These are phyloP conservation scores for Calonectria honghensis DNA, from an alignment of 2,329 filamentous ascomycete genomes.

Conservation along the genomic window DNA sequence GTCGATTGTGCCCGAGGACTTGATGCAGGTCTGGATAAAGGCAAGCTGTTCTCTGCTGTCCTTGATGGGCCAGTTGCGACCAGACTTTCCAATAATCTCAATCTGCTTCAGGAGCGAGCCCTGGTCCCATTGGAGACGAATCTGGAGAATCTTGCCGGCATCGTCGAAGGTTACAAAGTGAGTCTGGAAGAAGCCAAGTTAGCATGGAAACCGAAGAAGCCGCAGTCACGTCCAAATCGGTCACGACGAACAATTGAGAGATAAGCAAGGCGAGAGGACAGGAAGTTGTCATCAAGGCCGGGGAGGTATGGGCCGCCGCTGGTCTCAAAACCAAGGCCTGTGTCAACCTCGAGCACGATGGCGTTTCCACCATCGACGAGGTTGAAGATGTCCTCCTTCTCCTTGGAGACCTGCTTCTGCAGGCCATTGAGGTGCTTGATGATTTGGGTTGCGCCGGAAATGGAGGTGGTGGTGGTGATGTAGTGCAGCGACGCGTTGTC, in stretches of 20 bases:
- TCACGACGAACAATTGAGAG: conserved; percentile 83
- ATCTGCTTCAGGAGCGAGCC: conserved; percentile 93
- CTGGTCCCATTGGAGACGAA: conserved; percentile 97
- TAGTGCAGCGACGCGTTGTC: conserved; percentile 86
- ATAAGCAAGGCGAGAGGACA: conserved; percentile 86
- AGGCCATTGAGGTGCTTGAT: conserved; percentile 86
- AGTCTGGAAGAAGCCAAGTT: conserved; percentile 70
- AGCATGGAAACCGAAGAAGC: conserved; percentile 34
- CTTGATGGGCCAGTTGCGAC: conserved; percentile 95
- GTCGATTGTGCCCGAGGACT: conserved; percentile 65
- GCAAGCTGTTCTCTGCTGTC: conserved; percentile 90
- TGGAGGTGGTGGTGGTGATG: conserved; percentile 88
- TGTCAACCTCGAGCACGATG: conserved; percentile 89
- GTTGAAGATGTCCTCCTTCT: conserved; percentile 84
- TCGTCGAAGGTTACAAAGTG: conserved; percentile 92
- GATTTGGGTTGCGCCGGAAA: conserved; percentile 83
- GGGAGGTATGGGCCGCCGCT: conserved; percentile 92
- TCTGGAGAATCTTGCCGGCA: conserved; percentile 86
- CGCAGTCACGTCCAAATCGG: neutral
- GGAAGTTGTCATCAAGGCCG: conserved; percentile 93
- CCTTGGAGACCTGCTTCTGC: conserved; percentile 86
- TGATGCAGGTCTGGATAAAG: conserved; percentile 80
- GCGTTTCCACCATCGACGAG: conserved; percentile 82
- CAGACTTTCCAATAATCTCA: conserved; percentile 92
- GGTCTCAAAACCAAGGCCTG: conserved; percentile 85